Conservation (phyloP, 306 rosid species). For the Luffa aegyptiaca region DNA sequence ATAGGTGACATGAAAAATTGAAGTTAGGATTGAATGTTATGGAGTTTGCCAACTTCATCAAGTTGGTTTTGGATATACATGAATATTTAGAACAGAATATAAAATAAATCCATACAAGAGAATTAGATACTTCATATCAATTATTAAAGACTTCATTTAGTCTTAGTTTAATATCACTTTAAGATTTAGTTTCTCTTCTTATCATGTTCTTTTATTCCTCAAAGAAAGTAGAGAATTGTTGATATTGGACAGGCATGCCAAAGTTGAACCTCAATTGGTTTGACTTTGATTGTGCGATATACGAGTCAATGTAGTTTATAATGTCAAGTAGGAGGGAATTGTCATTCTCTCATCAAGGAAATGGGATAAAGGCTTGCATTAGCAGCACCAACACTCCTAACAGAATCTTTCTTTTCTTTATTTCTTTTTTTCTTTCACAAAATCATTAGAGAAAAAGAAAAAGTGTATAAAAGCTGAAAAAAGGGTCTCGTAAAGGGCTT, state of each 20-base stretch:
- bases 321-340: background rate
- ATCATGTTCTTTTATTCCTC: background rate
- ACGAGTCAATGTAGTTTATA: background rate
- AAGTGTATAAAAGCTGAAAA: background rate
- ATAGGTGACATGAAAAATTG: background rate
- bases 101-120: background rate
- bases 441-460: background rate
- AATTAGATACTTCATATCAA: background rate
- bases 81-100: background rate
- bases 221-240: background rate
- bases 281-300: background rate
- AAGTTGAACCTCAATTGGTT: background rate
- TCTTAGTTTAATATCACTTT: background rate
- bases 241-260: background rate
- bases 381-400: background rate
- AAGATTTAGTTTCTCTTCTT: background rate
- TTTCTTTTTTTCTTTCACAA: background rate
- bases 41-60: background rate
- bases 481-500: constrained; percentile 5
- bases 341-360: background rate
- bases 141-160: background rate
- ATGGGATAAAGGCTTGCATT: background rate
- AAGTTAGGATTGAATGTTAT: no score
- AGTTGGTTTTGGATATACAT: background rate
- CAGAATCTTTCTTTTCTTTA: background rate